These are phyloP conservation scores for Lithohypha guttulata DNA, from an alignment of 2,329 filamentous ascomycete species.

Conservation along the genomic window DNA sequence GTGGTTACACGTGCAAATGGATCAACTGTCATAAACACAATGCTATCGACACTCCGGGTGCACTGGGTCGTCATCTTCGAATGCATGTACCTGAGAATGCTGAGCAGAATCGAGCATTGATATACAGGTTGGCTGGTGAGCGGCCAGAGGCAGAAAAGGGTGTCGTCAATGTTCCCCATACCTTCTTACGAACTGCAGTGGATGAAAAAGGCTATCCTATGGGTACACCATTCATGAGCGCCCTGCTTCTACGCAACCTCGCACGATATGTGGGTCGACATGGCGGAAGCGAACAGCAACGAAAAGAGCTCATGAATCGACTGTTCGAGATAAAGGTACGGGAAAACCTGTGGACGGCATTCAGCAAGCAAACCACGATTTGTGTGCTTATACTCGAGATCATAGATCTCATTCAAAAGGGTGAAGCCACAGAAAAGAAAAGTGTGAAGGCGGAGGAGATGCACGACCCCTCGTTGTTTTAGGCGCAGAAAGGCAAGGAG, in stretches of 20 bases:
- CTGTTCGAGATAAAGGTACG: slow-evolving; percentile 15
- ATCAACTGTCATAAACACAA: slow-evolving; percentile 13
- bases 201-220: slow-evolving; percentile 33
- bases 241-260: slow-evolving; percentile 38
- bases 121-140: slow-evolving; percentile 13
- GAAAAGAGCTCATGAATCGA: slow-evolving; percentile 13
- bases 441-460: slow-evolving; percentile 10
- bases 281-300: slow-evolving; percentile 14
- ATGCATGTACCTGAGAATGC: slow-evolving; percentile 19
- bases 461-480: slow-evolving; percentile 8
- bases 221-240: slow-evolving; percentile 38
- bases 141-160: slow-evolving; percentile 8
- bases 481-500: no score
- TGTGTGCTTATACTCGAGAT: slow-evolving; percentile 34
- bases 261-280: slow-evolving; percentile 29
- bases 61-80: slow-evolving; percentile 14
- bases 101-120: slow-evolving; percentile 15
- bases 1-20: slow-evolving; percentile 18
- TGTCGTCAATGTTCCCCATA: slow-evolving; percentile 23
- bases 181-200: slow-evolving; percentile 28
- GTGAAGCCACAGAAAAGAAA: slow-evolving; percentile 12
- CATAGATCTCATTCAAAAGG: slow-evolving; percentile 32
- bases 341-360: slow-evolving; percentile 15
- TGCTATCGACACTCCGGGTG: slow-evolving; percentile 8
- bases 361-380: slow-evolving; percentile 27